phyloP scores from a whole-genome alignment of 257 asterid species.

The Cynanchum wilfordii region DNA sequence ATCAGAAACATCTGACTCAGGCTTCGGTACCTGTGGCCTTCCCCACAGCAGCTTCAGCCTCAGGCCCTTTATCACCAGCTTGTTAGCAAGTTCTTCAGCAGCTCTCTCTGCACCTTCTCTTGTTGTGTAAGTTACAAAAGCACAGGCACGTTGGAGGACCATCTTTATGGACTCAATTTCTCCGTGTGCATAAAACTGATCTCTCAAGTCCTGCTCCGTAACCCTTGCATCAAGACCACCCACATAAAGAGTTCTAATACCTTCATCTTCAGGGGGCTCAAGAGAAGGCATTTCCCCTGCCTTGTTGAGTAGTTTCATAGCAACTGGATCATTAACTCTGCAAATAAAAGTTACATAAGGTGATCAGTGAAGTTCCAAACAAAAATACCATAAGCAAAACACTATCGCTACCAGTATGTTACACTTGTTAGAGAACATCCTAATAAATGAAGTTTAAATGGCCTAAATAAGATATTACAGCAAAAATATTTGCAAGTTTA shows the following conservation, averaged over 20 bases:
- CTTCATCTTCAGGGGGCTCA: slow-evolving; percentile 94
- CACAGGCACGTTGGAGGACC: slow-evolving; percentile 91
- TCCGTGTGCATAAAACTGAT: slow-evolving; percentile 88
- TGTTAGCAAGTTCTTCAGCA: slow-evolving; percentile 91
- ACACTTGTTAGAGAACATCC: background rate
- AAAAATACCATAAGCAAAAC: background rate
- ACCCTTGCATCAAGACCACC: slow-evolving; percentile 94
- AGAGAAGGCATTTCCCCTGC: slow-evolving; percentile 99
- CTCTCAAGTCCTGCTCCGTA: slow-evolving; percentile 81
- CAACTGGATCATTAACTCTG: slow-evolving; percentile 96
- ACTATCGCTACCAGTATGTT: background rate
- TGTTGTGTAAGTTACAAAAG: slow-evolving; percentile 85
- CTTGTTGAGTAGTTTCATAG: slow-evolving; percentile 75
- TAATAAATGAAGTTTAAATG: background rate
- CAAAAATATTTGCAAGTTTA: background rate
- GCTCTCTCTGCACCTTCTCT: slow-evolving; percentile 98
- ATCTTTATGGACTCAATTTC: slow-evolving; percentile 90
- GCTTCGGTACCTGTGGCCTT: slow-evolving; percentile 70
- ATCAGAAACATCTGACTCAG: slow-evolving; percentile 58
- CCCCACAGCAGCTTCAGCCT: slow-evolving; percentile 97
- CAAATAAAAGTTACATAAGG: slow-evolving; percentile 13
- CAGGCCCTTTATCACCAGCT: slow-evolving; percentile 78
- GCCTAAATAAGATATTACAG: background rate
- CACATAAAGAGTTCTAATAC: slow-evolving; percentile 85
- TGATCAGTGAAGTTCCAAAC: background rate